These are phyloP conservation scores for Lepidium campestre DNA, from an alignment of 441 rosid genomes.

Conservation along the genomic window DNA sequence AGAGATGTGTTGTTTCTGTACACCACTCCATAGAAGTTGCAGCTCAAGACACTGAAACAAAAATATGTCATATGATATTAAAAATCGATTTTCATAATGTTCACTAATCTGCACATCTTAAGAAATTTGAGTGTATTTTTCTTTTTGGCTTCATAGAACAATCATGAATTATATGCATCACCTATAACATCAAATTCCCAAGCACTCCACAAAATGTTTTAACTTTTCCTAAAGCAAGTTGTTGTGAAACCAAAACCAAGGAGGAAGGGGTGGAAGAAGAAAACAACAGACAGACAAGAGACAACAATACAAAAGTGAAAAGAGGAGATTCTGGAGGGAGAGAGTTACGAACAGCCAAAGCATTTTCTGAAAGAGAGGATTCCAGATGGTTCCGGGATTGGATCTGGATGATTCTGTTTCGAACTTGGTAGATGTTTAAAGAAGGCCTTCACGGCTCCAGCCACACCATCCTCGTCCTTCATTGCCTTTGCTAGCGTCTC, in stretches of 20 bases:
- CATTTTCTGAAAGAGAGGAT: slow-evolving; percentile 56
- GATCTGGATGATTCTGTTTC: slow-evolving; percentile 31
- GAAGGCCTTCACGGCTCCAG: slow-evolving; percentile 93
- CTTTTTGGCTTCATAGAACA: background rate
- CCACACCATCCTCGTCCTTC: slow-evolving; percentile 94
- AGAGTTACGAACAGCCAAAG: slow-evolving; percentile 70
- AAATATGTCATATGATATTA: slow-evolving; percentile 1
- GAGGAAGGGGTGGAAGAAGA: background rate
- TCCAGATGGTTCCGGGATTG: slow-evolving; percentile 37
- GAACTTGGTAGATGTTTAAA: slow-evolving; percentile 67
- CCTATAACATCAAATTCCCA: slow-evolving; percentile 2
- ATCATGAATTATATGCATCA: slow-evolving; percentile 17
- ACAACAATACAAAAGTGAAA: slow-evolving; percentile 5
- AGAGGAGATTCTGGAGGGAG: slow-evolving; percentile 12
- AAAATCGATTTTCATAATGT: background rate
- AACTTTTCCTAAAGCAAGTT: slow-evolving; percentile 13
- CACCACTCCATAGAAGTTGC: slow-evolving; percentile 22
- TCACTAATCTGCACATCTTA: background rate
- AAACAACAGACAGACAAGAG: slow-evolving; percentile 2
- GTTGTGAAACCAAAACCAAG: slow-evolving; percentile 6
- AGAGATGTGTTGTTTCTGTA: slow-evolving; percentile 11
- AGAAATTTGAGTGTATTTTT: background rate
- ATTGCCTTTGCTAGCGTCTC: slow-evolving; percentile 81
- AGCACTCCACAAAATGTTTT: background rate
- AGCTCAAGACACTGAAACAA: slow-evolving; percentile 26